These are phyloP conservation scores for Lepiota brunneoincarnata DNA, from an alignment of 768 basidiomycete species.

Conservation along the genomic window DNA sequence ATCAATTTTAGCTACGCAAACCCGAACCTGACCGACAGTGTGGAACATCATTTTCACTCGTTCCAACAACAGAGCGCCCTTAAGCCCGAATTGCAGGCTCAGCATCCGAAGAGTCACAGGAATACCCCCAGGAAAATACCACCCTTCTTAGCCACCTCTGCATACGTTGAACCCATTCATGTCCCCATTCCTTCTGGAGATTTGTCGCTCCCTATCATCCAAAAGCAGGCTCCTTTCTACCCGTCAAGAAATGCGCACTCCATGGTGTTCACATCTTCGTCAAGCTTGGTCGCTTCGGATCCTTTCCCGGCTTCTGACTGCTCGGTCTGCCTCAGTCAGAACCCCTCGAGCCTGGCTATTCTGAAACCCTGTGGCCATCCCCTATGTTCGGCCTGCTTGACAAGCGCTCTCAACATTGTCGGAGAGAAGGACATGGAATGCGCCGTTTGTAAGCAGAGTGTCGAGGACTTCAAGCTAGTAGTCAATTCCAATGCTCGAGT, in stretches of 20 bases:
- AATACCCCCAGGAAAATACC: constrained; percentile 1
- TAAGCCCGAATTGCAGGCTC: background rate
- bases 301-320: constrained; percentile 36
- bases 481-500: constrained; percentile 12
- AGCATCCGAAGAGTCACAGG: background rate
- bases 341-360: constrained; percentile 51
- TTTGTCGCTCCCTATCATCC: constrained; percentile 10
- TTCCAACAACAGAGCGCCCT: constrained; percentile 19
- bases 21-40: constrained; percentile 35
- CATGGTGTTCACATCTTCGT: constrained; percentile 1
- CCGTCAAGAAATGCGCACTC: constrained; percentile 3
- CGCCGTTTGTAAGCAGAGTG: constrained; percentile 70
- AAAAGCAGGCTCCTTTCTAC: background rate
- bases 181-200: constrained; percentile 14
- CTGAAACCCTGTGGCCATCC: constrained; percentile 75
- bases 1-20: constrained; percentile 21
- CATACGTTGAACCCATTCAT: constrained; percentile 12
- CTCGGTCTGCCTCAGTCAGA: constrained; percentile 57
- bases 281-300: constrained; percentile 7
- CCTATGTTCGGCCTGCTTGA: constrained; percentile 78
- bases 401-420: constrained; percentile 84
- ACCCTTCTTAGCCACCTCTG: background rate
- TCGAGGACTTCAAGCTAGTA: constrained; percentile 65
- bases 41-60: constrained; percentile 42
- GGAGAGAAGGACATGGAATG: constrained; percentile 89